Evolutionary conservation across 1,139 yeast species (phyloP).

Genomic region (Candida sanyaensis): DNA sequence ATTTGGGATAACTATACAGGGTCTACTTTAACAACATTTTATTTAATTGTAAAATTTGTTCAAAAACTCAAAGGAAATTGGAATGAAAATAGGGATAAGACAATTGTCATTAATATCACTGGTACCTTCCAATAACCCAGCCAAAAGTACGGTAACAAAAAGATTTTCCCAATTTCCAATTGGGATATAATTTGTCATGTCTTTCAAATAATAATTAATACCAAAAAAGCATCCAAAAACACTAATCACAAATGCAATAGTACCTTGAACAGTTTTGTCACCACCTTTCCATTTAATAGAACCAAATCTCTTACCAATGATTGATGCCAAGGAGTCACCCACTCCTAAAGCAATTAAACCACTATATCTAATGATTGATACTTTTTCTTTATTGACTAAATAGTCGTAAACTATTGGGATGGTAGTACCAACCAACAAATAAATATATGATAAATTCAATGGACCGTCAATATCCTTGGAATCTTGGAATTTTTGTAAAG

Average conservation of each 20-base stretch:
- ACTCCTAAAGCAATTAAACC: slow-evolving; percentile 44
- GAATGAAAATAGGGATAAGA: slow-evolving; percentile 58
- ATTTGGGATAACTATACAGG: not conserved
- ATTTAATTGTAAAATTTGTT: slow-evolving; percentile 16
- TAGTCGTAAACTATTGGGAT: slow-evolving; percentile 54
- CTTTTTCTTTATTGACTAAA: slow-evolving; percentile 22
- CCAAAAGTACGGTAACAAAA: slow-evolving; percentile 43
- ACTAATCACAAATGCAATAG: slow-evolving; percentile 55
- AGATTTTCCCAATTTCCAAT: slow-evolving; percentile 39
- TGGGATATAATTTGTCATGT: slow-evolving; percentile 11
- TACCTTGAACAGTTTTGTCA: slow-evolving; percentile 66
- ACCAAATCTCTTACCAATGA: slow-evolving; percentile 64
- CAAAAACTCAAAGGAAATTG: slow-evolving; percentile 30
- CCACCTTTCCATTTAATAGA: slow-evolving; percentile 54
- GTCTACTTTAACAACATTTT: not conserved
- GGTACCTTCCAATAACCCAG: slow-evolving; percentile 63
- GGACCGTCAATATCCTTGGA: slow-evolving; percentile 66
- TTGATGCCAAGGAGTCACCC: slow-evolving; percentile 68
- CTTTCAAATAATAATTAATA: slow-evolving; percentile 34
- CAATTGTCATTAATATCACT: slow-evolving; percentile 66
- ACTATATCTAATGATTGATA: slow-evolving; percentile 33
- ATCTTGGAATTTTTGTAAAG: slow-evolving; percentile 61
- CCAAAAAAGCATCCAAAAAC: slow-evolving; percentile 38
- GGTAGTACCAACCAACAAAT: slow-evolving; percentile 60
- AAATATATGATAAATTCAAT: slow-evolving; percentile 65